Base-by-base conservation (phyloP, 345 rosid genomes). In the Draba incana region DNA sequence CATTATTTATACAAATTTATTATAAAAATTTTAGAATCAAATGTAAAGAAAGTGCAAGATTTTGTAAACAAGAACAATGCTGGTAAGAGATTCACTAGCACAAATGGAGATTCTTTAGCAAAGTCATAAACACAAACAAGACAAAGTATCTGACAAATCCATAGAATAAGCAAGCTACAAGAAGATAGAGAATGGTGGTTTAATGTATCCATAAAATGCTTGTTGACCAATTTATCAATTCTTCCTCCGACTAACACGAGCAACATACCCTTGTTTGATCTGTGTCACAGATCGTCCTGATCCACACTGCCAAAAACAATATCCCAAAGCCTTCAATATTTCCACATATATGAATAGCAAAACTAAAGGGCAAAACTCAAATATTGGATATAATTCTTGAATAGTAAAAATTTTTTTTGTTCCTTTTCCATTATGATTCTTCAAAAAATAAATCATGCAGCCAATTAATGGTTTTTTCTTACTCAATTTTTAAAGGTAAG, bases 281-380 rank as follows among this genome's bases (percentile, higher is more conserved):
- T 85, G 89, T 31, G 92, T 82, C 71, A 86, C 94, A 15, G 94
- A 89, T 61, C 94, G 78, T 51, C 86, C 86, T 16, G 93, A 85
- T 41, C 96, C 92, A 75, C 97, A 89, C 98, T 92, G 88, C 79
- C 76, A 49, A 57, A 59, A 41, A 49, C 33, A 48, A 39, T 10
- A 30, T 33, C 37, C 37, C 20, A 20, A 20, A 20, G 30, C 30
- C 4, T 27, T 27, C 4, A 2, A 27, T 27, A 27, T 27, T 27
- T 27, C 30, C 30, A 27, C 30, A 27, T 27, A 27, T 27, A 27
- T 27, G 14, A 16, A 5, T 57, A 20, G 16, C 31, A 39, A 33
- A 28, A 35, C 7, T 8, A 35, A 35, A 35, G 38, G 8, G 38
- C 9, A 35, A 35, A 35, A 35, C 38, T 35, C 7, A 31, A 31